Base-by-base conservation (phyloP, 2,329 filamentous ascomycete species). In the Coniochaeta sp. region DNA sequence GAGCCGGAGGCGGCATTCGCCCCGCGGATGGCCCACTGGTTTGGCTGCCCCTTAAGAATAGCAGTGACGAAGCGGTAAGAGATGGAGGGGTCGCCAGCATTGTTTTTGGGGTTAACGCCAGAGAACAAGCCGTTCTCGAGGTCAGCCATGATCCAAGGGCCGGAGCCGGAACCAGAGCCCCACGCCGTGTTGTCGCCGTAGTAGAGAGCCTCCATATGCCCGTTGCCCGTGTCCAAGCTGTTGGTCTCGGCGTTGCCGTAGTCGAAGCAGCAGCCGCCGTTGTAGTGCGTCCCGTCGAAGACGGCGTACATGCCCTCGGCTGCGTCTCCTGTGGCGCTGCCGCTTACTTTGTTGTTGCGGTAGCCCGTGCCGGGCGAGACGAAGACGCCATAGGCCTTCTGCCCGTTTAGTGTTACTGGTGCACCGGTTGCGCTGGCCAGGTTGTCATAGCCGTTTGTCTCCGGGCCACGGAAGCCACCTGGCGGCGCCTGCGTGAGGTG, bases 151-250 rank as follows among this genome's bases (percentile, higher is more conserved):
- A 86, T 61, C 83, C 83, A 86, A 0, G 83, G 83, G 0, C 83
- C 82, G 48, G 57, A 72, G 40, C 82, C 82, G 3, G 77, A 51
- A 6, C 83, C 83, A 7, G 63, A 64, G n/a, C 82, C 82, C 78
- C 79, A 84, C 56, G 53, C 53, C 0, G 70, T 80, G 62, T 60
- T 75, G 61, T 70, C 67, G 1, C 83, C 83, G 58, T 73, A 86
- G 72, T 86, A 86, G 53, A 86, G 79, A 51, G 83, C 79, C 61
- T 87, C 83, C 83, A 87, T 86, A 59, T 85, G 81, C 14, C 79
- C 82, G 50, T 78, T 75, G 3, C 83, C 83, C 0, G 80, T 77
- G 53, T 81, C 78, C 1, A 2, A 54, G 53, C 61, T 75, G 63
- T 57, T 79, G 2, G 69, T 73, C 66, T 82, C 78, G 38, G 76